phyloP scores from a whole-genome alignment of 2,329 filamentous ascomycete genomes.

The Graphiopsis chlorocephala region DNA sequence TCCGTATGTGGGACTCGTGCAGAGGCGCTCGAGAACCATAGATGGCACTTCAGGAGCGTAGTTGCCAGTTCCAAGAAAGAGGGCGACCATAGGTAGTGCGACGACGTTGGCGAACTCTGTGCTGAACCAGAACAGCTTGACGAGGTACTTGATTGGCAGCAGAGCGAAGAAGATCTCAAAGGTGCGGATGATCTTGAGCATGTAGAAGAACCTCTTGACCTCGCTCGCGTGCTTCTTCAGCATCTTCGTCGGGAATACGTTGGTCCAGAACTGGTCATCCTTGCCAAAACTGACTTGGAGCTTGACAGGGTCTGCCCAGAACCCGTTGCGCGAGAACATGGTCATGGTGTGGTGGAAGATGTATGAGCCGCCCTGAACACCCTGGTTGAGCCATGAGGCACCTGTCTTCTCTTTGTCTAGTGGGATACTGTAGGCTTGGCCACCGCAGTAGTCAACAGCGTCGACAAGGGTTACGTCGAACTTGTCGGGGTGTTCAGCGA shows the following conservation, averaged over 20 bases:
- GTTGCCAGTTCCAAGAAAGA: slow-evolving; percentile 74
- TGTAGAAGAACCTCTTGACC: slow-evolving; percentile 53
- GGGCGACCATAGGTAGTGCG: slow-evolving; percentile 67
- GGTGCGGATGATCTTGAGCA: slow-evolving; percentile 57
- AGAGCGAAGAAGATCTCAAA: slow-evolving; percentile 61
- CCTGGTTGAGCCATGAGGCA: slow-evolving; percentile 60
- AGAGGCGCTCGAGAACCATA: slow-evolving; percentile 58
- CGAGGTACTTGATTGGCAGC: slow-evolving; percentile 61
- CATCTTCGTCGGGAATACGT: slow-evolving; percentile 61
- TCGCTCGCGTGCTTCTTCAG: slow-evolving; percentile 56
- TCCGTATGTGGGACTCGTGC: slow-evolving; percentile 54
- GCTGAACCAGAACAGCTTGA: slow-evolving; percentile 67
- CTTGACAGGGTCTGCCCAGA: slow-evolving; percentile 56
- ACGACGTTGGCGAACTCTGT: slow-evolving; percentile 69
- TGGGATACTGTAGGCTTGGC: slow-evolving; percentile 58
- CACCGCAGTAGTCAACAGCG: slow-evolving; percentile 56
- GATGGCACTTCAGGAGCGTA: slow-evolving; percentile 69
- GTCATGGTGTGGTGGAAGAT: slow-evolving; percentile 68
- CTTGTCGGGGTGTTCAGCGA: slow-evolving; percentile 62
- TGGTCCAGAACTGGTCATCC: slow-evolving; percentile 63
- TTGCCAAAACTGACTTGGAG: slow-evolving; percentile 65
- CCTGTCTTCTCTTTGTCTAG: slow-evolving; percentile 56
- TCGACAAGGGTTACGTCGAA: slow-evolving; percentile 66
- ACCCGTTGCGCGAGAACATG: slow-evolving; percentile 59
- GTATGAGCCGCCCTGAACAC: slow-evolving; percentile 62